Percentiles rank a stretch among this genome's conserved stretches.
phyloP scores from a whole-genome alignment of 306 rosid genomes.

The Gleditsia sinensis region DNA sequence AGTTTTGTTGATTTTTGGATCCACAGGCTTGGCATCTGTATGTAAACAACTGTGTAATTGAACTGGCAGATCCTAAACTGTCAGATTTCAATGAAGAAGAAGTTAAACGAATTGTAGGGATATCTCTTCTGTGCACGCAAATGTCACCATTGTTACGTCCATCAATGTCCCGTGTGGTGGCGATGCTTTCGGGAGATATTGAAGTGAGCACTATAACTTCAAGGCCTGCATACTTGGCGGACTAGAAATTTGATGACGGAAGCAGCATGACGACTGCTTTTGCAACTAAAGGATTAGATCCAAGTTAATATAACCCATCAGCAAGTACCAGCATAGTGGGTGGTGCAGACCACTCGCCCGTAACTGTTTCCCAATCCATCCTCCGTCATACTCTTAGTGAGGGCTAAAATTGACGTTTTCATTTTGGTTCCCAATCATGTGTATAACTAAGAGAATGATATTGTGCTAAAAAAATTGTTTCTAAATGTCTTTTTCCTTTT shows the following conservation, averaged over 20 bases:
- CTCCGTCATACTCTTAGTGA: neutral
- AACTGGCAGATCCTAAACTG: constrained; percentile 52
- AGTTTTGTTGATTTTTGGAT: no score
- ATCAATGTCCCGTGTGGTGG: constrained; percentile 6
- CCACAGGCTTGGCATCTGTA: no score
- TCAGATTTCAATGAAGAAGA: neutral
- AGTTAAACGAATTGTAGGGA: neutral
- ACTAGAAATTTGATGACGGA: neutral
- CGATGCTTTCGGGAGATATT: constrained; percentile 69
- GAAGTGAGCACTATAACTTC: constrained; percentile 56
- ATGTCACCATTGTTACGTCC: neutral
- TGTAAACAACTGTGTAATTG: constrained; percentile 2
- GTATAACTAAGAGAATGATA: neutral
- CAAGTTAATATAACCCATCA: no score
- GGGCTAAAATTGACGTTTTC: constrained; percentile 25
- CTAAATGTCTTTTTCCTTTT: no score
- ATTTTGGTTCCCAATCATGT: neutral
- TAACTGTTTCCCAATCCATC: neutral
- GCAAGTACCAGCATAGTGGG: neutral
- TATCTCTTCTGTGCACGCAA: neutral
- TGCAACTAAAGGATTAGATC: neutral
- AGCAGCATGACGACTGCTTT: neutral
- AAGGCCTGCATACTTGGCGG: constrained; percentile 67
- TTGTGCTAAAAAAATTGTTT: neutral
- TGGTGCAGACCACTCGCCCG: neutral